Conservation (phyloP, 2,329 filamentous ascomycete species). For the Penicillium hesseltinei region DNA sequence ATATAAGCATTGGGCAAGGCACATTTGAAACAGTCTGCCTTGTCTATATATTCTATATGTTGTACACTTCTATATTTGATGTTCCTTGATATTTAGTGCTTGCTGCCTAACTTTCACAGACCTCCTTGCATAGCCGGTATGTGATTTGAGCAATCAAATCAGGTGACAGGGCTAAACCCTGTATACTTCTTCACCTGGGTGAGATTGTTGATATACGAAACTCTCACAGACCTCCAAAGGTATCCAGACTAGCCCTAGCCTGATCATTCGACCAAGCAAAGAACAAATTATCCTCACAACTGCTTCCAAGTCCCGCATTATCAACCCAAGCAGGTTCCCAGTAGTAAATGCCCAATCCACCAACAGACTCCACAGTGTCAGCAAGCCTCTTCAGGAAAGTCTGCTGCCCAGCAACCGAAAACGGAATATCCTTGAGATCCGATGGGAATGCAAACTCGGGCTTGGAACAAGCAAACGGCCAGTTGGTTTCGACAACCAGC, state of each 20-base stretch:
- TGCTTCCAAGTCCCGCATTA: conserved; percentile 64
- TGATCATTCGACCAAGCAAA: conserved; percentile 54
- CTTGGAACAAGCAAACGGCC: conserved; percentile 63
- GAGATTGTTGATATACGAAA: not conserved
- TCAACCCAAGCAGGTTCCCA: conserved; percentile 73
- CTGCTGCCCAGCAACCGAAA: conserved; percentile 62
- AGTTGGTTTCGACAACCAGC: conserved; percentile 69
- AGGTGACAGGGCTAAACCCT: not conserved
- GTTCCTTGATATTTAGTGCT: too few species aligned
- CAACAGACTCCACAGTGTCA: conserved; percentile 53
- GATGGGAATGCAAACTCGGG: conserved; percentile 60
- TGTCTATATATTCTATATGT: not conserved
- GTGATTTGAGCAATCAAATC: not conserved
- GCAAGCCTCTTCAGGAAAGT: conserved; percentile 62
- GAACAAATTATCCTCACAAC: conserved; percentile 64
- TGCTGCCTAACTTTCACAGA: not conserved
- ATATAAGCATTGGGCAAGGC: conserved; percentile 20
- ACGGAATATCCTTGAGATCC: conserved; percentile 60
- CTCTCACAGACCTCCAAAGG: conserved; percentile 52
- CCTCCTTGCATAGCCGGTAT: not conserved
- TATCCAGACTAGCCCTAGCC: conserved; percentile 57
- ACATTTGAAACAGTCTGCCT: conserved; percentile 16
- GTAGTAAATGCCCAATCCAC: conserved; percentile 64
- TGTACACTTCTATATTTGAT: not conserved
- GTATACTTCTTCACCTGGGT: not conserved